These are phyloP conservation scores for Leptomonas seymouri DNA, from an alignment of 208 protist genomes.

Conservation along the genomic window DNA sequence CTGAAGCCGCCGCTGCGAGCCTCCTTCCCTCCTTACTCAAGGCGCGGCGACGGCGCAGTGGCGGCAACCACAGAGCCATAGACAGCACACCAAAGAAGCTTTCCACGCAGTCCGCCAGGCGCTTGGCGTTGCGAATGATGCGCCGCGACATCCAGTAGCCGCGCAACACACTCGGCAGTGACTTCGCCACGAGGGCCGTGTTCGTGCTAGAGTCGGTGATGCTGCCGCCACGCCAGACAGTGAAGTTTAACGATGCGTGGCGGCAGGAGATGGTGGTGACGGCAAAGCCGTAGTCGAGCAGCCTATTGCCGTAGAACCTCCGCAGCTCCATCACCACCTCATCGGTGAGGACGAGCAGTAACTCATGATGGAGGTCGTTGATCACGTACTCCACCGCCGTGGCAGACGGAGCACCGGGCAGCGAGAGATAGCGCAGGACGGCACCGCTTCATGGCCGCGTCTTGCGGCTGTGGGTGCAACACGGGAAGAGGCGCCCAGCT, in stretches of 20 bases:
- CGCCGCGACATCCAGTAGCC: slow-evolving; percentile 28
- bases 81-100: slow-evolving; percentile 53
- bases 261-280: slow-evolving; percentile 22
- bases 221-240: slow-evolving; percentile 31
- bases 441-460: no score
- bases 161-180: slow-evolving; percentile 32
- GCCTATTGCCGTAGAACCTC: slow-evolving; percentile 56
- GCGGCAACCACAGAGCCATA: slow-evolving; percentile 50
- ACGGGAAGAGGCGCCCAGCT: not conserved
- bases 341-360: slow-evolving; percentile 35
- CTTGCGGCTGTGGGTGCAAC: not conserved
- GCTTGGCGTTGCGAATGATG: slow-evolving; percentile 41
- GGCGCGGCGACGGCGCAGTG: slow-evolving; percentile 10
- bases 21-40: not conserved
- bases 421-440: no score
- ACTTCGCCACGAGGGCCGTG: slow-evolving; percentile 23
- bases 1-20: not conserved
- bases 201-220: slow-evolving; percentile 26
- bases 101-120: slow-evolving; percentile 51
- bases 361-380: slow-evolving; percentile 27
- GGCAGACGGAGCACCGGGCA: no score
- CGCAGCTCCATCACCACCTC: slow-evolving; percentile 31
- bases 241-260: slow-evolving; percentile 15
- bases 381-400: not conserved
- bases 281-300: slow-evolving; percentile 47